Percentiles rank a stretch among this genome's conserved stretches.
phyloP scores from a whole-genome alignment of 1,139 yeast genomes.

The Wickerhamomyces sp. region DNA sequence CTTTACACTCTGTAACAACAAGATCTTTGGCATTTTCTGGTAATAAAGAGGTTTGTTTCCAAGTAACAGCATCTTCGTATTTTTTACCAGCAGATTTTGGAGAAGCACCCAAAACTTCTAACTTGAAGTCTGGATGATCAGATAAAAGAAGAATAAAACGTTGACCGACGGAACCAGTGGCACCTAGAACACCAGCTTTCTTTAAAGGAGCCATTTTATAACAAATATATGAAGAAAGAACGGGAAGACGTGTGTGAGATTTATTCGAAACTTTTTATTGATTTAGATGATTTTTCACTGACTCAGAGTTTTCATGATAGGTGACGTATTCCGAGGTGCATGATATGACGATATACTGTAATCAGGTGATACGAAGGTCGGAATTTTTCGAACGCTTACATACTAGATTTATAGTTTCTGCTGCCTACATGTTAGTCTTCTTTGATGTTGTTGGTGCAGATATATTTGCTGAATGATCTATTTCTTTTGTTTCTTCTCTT shows the following conservation, averaged over 20 bases:
- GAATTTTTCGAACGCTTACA: not conserved
- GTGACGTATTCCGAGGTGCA: constrained; percentile 1
- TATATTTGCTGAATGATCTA: not conserved
- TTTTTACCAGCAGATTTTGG: constrained; percentile 88
- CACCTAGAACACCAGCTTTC: constrained; percentile 83
- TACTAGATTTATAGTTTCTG: too few species aligned
- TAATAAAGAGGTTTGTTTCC: constrained; percentile 89
- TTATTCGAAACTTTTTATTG: not conserved
- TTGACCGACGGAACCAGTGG: constrained; percentile 98
- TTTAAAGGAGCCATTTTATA: constrained; percentile 15
- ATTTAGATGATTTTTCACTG: not conserved
- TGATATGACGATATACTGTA: not conserved
- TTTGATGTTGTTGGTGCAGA: too few species aligned
- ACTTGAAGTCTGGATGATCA: constrained; percentile 85
- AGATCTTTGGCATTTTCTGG: constrained; percentile 64
- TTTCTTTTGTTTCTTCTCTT: constrained; percentile 11
- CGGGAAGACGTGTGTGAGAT: not conserved
- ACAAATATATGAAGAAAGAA: too few species aligned
- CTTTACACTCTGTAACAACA: constrained; percentile 71
- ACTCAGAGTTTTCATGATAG: not conserved
- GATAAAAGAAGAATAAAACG: constrained; percentile 82
- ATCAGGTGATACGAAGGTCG: not conserved
- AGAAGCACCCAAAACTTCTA: constrained; percentile 88
- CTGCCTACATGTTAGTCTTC: too few species aligned
- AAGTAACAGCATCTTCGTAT: constrained; percentile 79